Conservation (phyloP, 2,329 filamentous ascomycete species). For the Sclerotinia subarctica region DNA sequence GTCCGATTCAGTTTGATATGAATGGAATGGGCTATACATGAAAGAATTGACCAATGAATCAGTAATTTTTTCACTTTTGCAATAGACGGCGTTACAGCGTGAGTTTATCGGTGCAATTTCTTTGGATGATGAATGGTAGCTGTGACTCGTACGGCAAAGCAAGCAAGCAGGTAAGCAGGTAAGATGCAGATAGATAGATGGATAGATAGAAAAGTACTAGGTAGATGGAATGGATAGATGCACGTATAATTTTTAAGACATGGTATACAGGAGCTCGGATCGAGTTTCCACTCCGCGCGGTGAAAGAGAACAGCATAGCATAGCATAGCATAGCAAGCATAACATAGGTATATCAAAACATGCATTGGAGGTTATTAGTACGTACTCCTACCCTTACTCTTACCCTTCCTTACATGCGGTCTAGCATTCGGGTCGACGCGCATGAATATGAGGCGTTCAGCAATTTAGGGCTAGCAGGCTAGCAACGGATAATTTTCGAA, state of each 20-base stretch:
- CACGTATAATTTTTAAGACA: background rate
- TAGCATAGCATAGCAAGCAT: background rate
- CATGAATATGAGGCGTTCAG: background rate
- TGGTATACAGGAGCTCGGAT: constrained; percentile 8
- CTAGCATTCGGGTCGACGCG: background rate
- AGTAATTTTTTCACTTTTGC: background rate
- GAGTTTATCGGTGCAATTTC: constrained; percentile 1
- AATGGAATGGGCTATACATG: background rate
- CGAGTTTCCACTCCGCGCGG: background rate
- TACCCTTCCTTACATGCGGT: background rate
- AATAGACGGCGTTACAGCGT: background rate
- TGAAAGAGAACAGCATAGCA: background rate
- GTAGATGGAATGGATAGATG: background rate
- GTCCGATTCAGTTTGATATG: background rate
- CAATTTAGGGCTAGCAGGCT: background rate
- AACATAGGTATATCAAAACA: background rate
- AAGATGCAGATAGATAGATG: background rate
- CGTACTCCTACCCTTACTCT: too few species aligned
- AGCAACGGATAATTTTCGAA: background rate
- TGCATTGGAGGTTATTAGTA: background rate
- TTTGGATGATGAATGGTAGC: background rate
- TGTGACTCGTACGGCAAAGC: background rate
- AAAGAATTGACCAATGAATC: background rate
- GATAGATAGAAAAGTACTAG: too few species aligned
- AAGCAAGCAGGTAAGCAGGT: background rate